Conservation (phyloP, 371 early-diverging fungal species). For the Mortierella sp. region DNA sequence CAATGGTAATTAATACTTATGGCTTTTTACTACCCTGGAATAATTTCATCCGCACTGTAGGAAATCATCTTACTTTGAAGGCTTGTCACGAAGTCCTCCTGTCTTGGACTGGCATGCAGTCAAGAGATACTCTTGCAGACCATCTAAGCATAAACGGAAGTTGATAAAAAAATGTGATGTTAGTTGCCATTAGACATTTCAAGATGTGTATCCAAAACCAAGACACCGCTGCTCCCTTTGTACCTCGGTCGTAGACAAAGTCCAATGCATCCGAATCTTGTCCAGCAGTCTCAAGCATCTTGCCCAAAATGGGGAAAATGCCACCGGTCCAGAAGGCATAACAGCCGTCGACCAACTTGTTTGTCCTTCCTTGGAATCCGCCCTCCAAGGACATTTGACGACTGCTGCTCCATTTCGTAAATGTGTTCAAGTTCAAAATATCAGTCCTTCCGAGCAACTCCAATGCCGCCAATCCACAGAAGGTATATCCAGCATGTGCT, state of each 20-base stretch:
- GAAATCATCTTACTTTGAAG: conserved; percentile 76
- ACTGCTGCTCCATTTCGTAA: conserved; percentile 83
- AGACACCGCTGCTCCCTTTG: neutral
- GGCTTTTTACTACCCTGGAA: too few relatives aligned
- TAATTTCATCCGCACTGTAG: neutral
- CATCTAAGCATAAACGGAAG: conserved; percentile 59
- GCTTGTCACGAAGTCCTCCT: conserved; percentile 96
- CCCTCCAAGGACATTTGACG: conserved; percentile 95
- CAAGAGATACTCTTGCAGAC: conserved; percentile 90
- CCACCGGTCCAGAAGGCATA: conserved; percentile 98
- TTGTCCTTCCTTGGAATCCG: conserved; percentile 97
- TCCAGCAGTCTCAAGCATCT: conserved; percentile 43
- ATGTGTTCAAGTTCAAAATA: conserved; percentile 68
- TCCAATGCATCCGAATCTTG: conserved; percentile 23
- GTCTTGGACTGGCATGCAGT: conserved; percentile 84
- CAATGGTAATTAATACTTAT: neutral
- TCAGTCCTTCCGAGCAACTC: conserved; percentile 80
- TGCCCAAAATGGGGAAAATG: conserved; percentile 82
- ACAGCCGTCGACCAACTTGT: conserved; percentile 98
- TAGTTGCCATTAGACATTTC: neutral
- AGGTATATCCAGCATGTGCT: conserved; percentile 98
- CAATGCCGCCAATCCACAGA: conserved; percentile 94
- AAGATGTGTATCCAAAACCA: neutral
- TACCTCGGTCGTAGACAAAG: conserved; percentile 72
- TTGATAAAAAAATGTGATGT: neutral